Percentiles rank a stretch among this genome's conserved stretches.
Conservation (phyloP, 768 basidiomycete genomes). For the Ramaria rubella region DNA sequence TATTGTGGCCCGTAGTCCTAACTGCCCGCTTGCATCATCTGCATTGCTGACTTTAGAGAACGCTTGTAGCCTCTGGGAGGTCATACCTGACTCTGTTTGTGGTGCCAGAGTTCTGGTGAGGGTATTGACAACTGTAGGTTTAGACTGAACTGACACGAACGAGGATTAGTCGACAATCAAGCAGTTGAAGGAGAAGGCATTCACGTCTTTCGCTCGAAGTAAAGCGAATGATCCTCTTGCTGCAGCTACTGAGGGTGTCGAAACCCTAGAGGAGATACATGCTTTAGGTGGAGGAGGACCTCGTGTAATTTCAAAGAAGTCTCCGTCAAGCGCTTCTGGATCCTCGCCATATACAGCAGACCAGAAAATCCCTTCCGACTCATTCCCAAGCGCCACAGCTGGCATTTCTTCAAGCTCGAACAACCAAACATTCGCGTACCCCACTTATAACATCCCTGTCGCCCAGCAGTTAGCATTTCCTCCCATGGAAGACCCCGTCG, state of each 20-base stretch:
- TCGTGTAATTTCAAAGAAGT: constrained; percentile 1
- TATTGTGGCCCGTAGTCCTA: constrained; percentile 67
- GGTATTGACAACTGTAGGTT: no score
- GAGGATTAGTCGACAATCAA: no score
- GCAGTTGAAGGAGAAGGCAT: constrained; percentile 7
- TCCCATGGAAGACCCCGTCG: no score
- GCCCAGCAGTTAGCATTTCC: no score
- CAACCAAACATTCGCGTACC: not conserved
- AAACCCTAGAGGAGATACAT: constrained; percentile 4
- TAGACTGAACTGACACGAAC: not conserved
- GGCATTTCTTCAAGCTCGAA: not conserved
- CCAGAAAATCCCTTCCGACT: not conserved
- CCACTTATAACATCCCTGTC: not conserved
- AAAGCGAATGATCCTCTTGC: not conserved
- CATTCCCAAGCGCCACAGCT: not conserved
- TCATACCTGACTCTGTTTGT: constrained; percentile 33
- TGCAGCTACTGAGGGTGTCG: not conserved
- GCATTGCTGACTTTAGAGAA: constrained; percentile 59
- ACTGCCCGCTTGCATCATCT: constrained; percentile 62
- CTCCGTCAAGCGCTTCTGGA: not conserved
- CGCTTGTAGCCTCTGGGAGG: constrained; percentile 59
- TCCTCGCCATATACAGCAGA: not conserved
- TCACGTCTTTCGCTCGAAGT: constrained; percentile 1
- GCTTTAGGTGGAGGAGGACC: constrained; percentile 1
- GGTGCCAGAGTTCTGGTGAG: not conserved